phyloP scores from a whole-genome alignment of 1,284 basidiomycete genomes.

The Vanrija sp. region DNA sequence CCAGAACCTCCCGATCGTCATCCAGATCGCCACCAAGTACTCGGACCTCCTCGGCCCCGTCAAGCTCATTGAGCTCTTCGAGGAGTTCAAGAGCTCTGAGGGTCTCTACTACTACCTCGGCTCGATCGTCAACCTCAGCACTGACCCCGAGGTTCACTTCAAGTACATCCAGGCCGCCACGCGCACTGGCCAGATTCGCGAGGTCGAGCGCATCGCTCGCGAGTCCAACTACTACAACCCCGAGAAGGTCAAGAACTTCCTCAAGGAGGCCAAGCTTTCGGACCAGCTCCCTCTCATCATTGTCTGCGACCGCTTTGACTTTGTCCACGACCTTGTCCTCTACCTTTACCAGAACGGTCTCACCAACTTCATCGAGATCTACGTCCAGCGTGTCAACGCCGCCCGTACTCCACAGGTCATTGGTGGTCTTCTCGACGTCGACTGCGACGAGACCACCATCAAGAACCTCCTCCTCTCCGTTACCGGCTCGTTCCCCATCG shows the following conservation, averaged over 20 bases:
- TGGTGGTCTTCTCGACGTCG: slow-evolving; percentile 94
- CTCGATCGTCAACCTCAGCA: slow-evolving; percentile 93
- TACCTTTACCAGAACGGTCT: slow-evolving; percentile 99
- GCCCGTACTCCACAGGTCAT: slow-evolving; percentile 97
- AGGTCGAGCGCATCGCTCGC: slow-evolving; percentile 97
- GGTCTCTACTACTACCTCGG: slow-evolving; percentile 98
- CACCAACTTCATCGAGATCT: slow-evolving; percentile 97
- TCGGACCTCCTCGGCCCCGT: slow-evolving; percentile 96
- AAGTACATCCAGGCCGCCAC: slow-evolving; percentile 99
- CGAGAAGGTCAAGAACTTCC: slow-evolving; percentile 99
- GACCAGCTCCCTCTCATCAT: slow-evolving; percentile 99
- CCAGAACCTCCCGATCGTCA: slow-evolving; percentile 93
- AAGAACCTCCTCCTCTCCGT: slow-evolving; percentile 91
- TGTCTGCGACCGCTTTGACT: slow-evolving; percentile 99
- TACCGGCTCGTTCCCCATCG: slow-evolving; percentile 94
- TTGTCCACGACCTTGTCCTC: slow-evolving; percentile 97
- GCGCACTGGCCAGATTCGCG: slow-evolving; percentile 95
- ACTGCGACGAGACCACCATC: slow-evolving; percentile 95
- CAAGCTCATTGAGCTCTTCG: slow-evolving; percentile 98
- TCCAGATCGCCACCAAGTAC: slow-evolving; percentile 99
- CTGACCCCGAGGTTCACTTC: slow-evolving; percentile 98
- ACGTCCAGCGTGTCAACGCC: slow-evolving; percentile 97
- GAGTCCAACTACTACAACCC: slow-evolving; percentile 98
- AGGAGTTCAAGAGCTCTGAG: slow-evolving; percentile 97
- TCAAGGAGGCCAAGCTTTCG: slow-evolving; percentile 93